Base-by-base conservation (phyloP, 441 rosid genomes). In the Cnidoscolus chayamansa region DNA sequence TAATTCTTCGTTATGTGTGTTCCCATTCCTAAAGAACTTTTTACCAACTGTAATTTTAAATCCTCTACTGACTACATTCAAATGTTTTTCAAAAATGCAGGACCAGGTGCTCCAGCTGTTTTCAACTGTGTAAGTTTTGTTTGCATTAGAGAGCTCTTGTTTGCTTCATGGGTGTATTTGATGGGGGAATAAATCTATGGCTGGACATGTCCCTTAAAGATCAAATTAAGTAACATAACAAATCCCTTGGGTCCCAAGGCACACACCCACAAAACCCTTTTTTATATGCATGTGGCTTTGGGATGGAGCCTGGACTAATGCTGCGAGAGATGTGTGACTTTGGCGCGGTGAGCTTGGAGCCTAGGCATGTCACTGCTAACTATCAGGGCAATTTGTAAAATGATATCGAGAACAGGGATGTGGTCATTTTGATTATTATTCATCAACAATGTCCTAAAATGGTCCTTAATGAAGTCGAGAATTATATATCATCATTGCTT, bases 61-160 rank as follows among this genome's bases (percentile, higher is more conserved):
- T 72, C 54, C 37, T 67, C 45, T 30, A 13, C 37, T 76, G 51
- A 75, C 30, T 40, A 20, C 68, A 48, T 49, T 69, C 54, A 65
- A 40, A 40, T 71, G 61, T 70, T 78, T 70, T 78, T 48, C 78
- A 31, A 73, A 79, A 17, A 69, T 82, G 77, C 87, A 95, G 97
- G 98, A 72, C 96, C 97, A 0, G 94, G 88, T 32, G 97, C 97
- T 68, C 97, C 98, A 51, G 70, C 85, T 2, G 88, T 91, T 77
- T 90, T 91, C 85, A 95, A 91, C 84, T 90, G 93, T 72, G 96
- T 89, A 85, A 81, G 91, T 77, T 68, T 63, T 49, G 17, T 69
- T 71, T 54, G 56, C 75, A 55, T 25, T 10, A 10, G 63, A 40
- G 45, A 48, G 32, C 30, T 45, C 10, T 15, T 30, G 15, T 68